phyloP scores from a whole-genome alignment of 116 monocot genomes.

The Dioscorea cayenensis region DNA sequence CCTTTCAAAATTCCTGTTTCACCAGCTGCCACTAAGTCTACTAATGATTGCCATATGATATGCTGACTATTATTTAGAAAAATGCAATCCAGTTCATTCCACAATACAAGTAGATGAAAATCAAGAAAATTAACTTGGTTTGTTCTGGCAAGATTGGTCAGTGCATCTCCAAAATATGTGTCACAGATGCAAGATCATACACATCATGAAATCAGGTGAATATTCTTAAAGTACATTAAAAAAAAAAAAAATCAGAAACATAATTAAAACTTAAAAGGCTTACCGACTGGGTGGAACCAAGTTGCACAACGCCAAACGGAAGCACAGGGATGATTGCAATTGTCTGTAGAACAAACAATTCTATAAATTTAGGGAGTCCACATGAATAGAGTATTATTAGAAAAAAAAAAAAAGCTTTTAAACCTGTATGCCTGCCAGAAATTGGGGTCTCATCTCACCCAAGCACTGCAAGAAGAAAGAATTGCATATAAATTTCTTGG shows the following conservation, averaged over 20 bases:
- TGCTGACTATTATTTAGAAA: no score
- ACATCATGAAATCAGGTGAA: neutral
- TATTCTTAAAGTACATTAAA: neutral
- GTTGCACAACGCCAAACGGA: slow-evolving; percentile 75
- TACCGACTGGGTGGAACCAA: slow-evolving; percentile 77
- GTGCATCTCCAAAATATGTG: neutral
- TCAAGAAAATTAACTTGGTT: neutral
- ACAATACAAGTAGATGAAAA: neutral
- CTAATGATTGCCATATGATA: no score
- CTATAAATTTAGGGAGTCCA: neutral
- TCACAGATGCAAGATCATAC: slow-evolving; percentile 3
- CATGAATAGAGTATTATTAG: neutral
- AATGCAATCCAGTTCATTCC: neutral
- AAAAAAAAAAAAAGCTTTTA: slow-evolving; percentile 1
- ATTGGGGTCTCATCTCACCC: slow-evolving; percentile 45
- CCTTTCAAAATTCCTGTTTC: no score
- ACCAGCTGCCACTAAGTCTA: no score
- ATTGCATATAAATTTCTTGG: neutral
- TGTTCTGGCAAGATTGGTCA: neutral
- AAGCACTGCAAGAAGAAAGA: slow-evolving; percentile 21
- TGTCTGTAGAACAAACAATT: slow-evolving; percentile 35
- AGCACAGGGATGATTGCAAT: slow-evolving; percentile 66
- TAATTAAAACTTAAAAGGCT: slow-evolving; percentile 1
- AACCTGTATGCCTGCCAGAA: slow-evolving; percentile 58
- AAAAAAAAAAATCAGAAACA: neutral